phyloP scores from a whole-genome alignment of 148 eudicot genomes.

The Polygonum aviculare region DNA sequence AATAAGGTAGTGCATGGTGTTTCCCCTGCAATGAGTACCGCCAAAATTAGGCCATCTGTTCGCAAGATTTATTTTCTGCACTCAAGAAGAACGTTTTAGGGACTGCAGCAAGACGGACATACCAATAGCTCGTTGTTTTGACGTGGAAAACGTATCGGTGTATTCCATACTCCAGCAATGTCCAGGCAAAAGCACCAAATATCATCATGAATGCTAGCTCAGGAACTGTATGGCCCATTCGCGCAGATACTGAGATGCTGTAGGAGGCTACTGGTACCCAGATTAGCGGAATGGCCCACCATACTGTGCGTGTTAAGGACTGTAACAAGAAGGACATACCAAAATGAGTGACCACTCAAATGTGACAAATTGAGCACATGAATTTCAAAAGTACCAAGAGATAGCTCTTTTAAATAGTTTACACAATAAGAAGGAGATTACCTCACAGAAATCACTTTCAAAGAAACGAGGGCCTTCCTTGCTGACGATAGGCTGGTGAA shows the following conservation, averaged over 20 bases:
- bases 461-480: slow-evolving; percentile 67
- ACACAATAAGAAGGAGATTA: slow-evolving; percentile 10
- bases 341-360: background rate
- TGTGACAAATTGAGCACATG: background rate
- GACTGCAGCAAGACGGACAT: slow-evolving; percentile 1
- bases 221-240: slow-evolving; percentile 1
- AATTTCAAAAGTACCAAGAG: background rate
- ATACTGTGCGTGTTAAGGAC: slow-evolving; percentile 9
- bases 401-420: background rate
- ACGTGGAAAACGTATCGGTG: slow-evolving; percentile 11
- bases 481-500: slow-evolving; percentile 55
- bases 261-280: slow-evolving; percentile 12
- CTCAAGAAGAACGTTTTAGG: background rate
- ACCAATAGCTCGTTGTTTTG: slow-evolving; percentile 14
- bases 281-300: slow-evolving; percentile 9
- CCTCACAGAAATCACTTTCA: slow-evolving; percentile 55
- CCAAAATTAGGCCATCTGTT: background rate
- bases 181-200: background rate
- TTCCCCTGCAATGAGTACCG: slow-evolving; percentile 30
- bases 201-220: background rate
- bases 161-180: slow-evolving; percentile 3
- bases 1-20: background rate
- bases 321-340: background rate
- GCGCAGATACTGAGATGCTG: background rate
- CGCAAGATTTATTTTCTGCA: background rate